A percentile compares a stretch with the other conserved stretches of the same genome.
These are phyloP conservation scores for Phytophthora fragariae DNA, from an alignment of 352 stramenopile species.

Conservation along the genomic window DNA sequence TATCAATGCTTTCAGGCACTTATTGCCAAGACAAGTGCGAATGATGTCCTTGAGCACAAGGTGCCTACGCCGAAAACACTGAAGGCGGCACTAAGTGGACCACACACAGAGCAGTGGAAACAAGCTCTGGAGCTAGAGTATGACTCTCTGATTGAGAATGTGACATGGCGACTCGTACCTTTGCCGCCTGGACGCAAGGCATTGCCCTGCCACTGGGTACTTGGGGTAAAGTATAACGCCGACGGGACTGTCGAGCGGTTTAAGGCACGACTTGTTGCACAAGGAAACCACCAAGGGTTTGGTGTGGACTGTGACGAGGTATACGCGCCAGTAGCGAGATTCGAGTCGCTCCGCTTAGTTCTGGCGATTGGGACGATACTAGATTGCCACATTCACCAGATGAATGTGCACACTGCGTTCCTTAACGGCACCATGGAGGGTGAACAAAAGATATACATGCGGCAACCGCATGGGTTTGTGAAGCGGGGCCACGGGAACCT, in stretches of 20 bases:
- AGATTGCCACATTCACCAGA: constrained; percentile 26
- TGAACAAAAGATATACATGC: constrained; percentile 28
- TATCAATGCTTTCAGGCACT: constrained; percentile 20
- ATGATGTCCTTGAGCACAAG: constrained; percentile 14
- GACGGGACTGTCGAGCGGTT: constrained; percentile 21
- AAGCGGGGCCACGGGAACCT: constrained; percentile 20
- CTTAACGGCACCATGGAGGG: constrained; percentile 23
- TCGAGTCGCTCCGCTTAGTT: constrained; percentile 16
- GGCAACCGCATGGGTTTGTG: constrained; percentile 14
- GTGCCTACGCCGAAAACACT: constrained; percentile 8
- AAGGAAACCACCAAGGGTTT: constrained; percentile 27
- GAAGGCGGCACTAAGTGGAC: constrained; percentile 19
- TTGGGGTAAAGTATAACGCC: constrained; percentile 22
- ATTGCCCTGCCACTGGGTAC: no score
- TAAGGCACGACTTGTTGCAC: constrained; percentile 19
- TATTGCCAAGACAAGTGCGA: constrained; percentile 2
- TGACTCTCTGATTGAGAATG: constrained; percentile 16
- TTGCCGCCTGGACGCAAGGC: constrained; percentile 8
- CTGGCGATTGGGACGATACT: constrained; percentile 22
- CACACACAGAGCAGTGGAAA: constrained; percentile 15
- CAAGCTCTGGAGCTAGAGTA: constrained; percentile 15
- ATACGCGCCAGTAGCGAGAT: constrained; percentile 20
- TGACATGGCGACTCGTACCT: background rate
- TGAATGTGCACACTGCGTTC: constrained; percentile 24
- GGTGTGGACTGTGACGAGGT: constrained; percentile 15